Percentiles rank a stretch among this genome's conserved stretches.
Evolutionary conservation across 352 stramenopile genomes (phyloP).

Genomic region (Phytophthora vignae): DNA sequence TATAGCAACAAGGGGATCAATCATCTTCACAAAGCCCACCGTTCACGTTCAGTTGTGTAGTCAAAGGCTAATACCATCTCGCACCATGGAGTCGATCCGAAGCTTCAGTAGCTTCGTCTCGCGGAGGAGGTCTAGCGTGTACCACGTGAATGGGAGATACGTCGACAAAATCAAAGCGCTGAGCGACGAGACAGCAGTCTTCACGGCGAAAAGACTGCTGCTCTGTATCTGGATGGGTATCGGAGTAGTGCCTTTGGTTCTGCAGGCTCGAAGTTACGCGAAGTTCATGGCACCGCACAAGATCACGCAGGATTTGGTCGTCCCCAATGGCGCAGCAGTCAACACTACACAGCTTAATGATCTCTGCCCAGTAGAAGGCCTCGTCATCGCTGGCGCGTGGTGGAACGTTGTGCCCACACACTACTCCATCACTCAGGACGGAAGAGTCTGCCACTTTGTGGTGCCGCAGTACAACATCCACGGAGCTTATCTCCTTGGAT

Average conservation of each 20-base stretch:
- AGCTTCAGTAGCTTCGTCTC: background rate
- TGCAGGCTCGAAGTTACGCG: conserved; percentile 17
- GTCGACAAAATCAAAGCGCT: background rate
- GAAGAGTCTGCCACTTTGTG: conserved; percentile 9
- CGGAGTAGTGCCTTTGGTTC: conserved; percentile 10
- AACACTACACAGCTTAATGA: conserved; percentile 1
- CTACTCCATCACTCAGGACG: conserved; percentile 1
- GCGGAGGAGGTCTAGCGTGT: background rate
- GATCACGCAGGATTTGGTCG: conserved; percentile 10
- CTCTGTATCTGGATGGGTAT: conserved; percentile 17
- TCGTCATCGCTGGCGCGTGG: conserved; percentile 10
- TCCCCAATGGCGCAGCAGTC: background rate
- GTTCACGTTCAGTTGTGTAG: too few relatives aligned
- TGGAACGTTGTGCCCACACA: conserved; percentile 10
- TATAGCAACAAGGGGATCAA: too few relatives aligned
- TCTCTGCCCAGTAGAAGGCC: conserved; percentile 8
- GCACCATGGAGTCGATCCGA: background rate
- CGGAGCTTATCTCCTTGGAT: conserved; percentile 7
- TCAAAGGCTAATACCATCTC: too few relatives aligned
- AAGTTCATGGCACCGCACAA: conserved; percentile 22
- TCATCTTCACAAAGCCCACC: too few relatives aligned
- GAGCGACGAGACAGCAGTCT: background rate
- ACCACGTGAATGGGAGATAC: background rate
- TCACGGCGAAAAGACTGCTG: conserved; percentile 5
- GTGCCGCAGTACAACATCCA: conserved; percentile 27